These are phyloP conservation scores for Tribonema minus DNA, from an alignment of 108 stramenopile genomes.

Conservation along the genomic window DNA sequence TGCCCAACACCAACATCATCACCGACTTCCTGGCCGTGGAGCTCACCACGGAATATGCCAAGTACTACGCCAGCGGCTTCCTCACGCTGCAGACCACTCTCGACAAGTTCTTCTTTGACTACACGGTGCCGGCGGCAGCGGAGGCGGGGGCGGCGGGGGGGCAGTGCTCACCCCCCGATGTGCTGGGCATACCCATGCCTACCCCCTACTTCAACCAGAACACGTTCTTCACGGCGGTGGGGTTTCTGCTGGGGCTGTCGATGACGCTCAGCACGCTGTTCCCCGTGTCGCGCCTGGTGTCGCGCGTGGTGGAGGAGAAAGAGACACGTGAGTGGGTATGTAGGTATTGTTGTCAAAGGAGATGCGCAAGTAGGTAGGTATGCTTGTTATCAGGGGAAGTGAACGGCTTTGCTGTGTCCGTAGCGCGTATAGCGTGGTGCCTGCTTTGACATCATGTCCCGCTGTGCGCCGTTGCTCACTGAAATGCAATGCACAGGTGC, in stretches of 20 bases:
- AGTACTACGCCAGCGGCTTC: constrained; percentile 60
- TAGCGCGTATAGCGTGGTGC: too few species aligned
- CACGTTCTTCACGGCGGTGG: constrained; percentile 59
- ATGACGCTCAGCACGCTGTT: constrained; percentile 61
- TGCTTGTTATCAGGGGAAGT: too few species aligned
- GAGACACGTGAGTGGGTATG: constrained; percentile 45
- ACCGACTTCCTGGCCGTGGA: constrained; percentile 50
- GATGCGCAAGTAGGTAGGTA: too few species aligned
- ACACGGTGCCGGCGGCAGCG: constrained; percentile 1
- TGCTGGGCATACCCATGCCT: constrained; percentile 55
- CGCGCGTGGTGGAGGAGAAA: constrained; percentile 62
- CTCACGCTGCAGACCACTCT: constrained; percentile 56
- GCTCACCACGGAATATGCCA: constrained; percentile 29
- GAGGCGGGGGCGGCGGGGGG: too few species aligned
- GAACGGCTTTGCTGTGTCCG: too few species aligned
- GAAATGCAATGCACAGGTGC: too few species aligned
- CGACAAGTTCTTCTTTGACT: constrained; percentile 55
- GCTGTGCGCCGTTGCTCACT: too few species aligned
- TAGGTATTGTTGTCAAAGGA: not conserved
- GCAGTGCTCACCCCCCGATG: constrained; percentile 32
- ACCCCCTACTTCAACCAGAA: constrained; percentile 62
- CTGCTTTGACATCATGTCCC: too few species aligned
- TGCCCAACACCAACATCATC: constrained; percentile 58
- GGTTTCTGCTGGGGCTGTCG: constrained; percentile 59
- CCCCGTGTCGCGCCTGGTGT: constrained; percentile 57